Conservation (phyloP, 805 yeast species). For the Barnettozyma californica region DNA sequence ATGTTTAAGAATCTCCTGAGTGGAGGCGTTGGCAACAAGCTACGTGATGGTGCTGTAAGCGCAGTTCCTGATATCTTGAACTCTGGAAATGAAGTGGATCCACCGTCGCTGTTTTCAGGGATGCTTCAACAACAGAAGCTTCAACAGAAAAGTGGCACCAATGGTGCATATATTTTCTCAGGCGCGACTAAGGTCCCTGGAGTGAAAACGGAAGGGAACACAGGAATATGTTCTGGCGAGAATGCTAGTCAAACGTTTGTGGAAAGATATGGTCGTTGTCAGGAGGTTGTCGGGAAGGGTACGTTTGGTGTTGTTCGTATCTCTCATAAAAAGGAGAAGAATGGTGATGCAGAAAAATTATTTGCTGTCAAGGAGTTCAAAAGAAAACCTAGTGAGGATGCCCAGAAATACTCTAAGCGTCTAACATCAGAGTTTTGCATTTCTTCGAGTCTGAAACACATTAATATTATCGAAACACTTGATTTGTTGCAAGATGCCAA, state of each 20-base stretch:
- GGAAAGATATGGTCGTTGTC: slow-evolving; percentile 90
- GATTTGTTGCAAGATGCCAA: slow-evolving; percentile 78
- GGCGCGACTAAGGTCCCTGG: slow-evolving; percentile 30
- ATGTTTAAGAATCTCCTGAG: slow-evolving; percentile 67
- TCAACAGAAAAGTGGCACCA: slow-evolving; percentile 21
- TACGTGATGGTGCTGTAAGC: slow-evolving; percentile 64
- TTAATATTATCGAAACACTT: slow-evolving; percentile 69
- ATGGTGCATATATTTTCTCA: slow-evolving; percentile 32
- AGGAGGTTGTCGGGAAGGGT: slow-evolving; percentile 90
- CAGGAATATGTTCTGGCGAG: slow-evolving; percentile 3
- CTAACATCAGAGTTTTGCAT: slow-evolving; percentile 81
- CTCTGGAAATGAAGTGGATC: slow-evolving; percentile 30
- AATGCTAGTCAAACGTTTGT: slow-evolving; percentile 51
- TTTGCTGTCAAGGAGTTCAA: slow-evolving; percentile 89
- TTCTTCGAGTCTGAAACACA: slow-evolving; percentile 70
- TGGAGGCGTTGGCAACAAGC: slow-evolving; percentile 52
- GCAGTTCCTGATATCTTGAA: slow-evolving; percentile 63
- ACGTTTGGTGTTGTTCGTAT: slow-evolving; percentile 91
- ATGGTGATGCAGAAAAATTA: slow-evolving; percentile 38
- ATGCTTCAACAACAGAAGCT: slow-evolving; percentile 53
- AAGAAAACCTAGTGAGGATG: slow-evolving; percentile 53
- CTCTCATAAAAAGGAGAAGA: slow-evolving; percentile 58
- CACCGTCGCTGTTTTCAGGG: slow-evolving; percentile 69
- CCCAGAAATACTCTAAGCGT: slow-evolving; percentile 63
- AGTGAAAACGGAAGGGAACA: neutral